A percentile compares a stretch with the other conserved stretches of the same genome.
Evolutionary conservation across 192 early-diverging fungal species (phyloP).

Genomic region (Helicostylum pulchrum): DNA sequence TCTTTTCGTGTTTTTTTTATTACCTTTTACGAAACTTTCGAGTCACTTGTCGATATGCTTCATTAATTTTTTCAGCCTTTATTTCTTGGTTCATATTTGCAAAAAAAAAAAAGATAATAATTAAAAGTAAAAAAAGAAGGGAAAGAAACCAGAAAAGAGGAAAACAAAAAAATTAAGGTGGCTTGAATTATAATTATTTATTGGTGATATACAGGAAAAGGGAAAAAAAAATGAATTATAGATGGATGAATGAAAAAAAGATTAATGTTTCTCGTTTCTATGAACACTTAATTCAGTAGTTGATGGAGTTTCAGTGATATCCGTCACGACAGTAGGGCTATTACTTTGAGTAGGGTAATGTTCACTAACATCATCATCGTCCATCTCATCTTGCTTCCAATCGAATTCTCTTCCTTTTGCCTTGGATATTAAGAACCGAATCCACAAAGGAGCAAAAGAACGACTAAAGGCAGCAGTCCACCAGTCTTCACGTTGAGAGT

Average conservation of each 20-base stretch:
- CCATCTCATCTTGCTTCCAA: constrained; percentile 9
- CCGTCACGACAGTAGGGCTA: not conserved
- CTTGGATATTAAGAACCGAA: constrained; percentile 20
- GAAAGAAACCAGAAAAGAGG: not conserved
- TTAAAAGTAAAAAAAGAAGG: not conserved
- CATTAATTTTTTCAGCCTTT: constrained; percentile 1
- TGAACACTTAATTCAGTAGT: not conserved
- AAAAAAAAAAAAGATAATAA: not conserved
- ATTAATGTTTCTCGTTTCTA: constrained; percentile 3
- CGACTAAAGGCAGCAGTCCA: constrained; percentile 23
- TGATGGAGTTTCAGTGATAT: not conserved
- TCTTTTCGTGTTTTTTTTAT: not conserved
- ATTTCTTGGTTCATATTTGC: not conserved
- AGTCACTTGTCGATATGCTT: not conserved
- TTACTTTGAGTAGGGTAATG: not conserved
- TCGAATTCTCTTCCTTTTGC: constrained; percentile 17
- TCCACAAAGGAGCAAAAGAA: constrained; percentile 21
- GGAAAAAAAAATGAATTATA: too few species aligned
- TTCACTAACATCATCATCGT: not conserved
- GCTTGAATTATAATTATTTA: not conserved
- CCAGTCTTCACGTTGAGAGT: constrained; percentile 28
- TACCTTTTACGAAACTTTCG: not conserved
- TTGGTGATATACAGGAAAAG: too few species aligned
- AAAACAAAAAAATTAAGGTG: not conserved
- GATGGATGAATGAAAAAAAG: not conserved